Base-by-base conservation (phyloP, 257 asterid species). In the Jasminum sambac region DNA sequence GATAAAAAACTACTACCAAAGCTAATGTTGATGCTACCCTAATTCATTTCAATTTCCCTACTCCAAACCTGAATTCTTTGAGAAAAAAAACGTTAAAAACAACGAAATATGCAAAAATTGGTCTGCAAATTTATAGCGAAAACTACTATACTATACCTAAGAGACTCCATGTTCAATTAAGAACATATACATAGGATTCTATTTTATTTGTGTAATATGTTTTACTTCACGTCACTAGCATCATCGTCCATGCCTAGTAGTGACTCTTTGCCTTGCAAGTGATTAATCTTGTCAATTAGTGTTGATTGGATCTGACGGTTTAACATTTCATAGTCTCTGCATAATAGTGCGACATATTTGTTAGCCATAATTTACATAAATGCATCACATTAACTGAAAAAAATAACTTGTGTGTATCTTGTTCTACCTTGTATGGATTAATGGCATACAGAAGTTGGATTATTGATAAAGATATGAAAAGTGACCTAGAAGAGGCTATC, bases 311-410 rank as follows among this genome's bases (percentile, higher is more conserved):
- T 84, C 50, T 77, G 75, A 71, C 90, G 88, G 79, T 90, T 90
- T 76, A 90, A 39, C 73, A 82, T 62, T 80, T 86, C 98, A 74
- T 86, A 91, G 73, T 94, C 96, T 70, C 93, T 88, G 81, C 84
- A 78, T 24, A 43, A 21, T 60, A 62, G 5, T 3, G 17, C 39
- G n/a, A n/a, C n/a, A n/a, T n/a, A n/a, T n/a, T n/a, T n/a, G n/a
- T n/a, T n/a, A n/a, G n/a, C n/a, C n/a, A 38, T 30, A 38, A 34
- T n/a, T 38, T 9, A 42, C 34, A n/a, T n/a, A 24, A n/a, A 52
- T 6, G 68, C 19, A 66, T 44, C 14, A 41, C 19, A 48, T 44
- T 38, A 3, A 8, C 6, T 17, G 30, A n/a, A 52, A 44, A n/a
- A n/a, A 67, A 25, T 16, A 9, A 52, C 30, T 26, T 39, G 11